phyloP scores from a whole-genome alignment of 1,139 yeast genomes.

The Diutina mesorugosa region DNA sequence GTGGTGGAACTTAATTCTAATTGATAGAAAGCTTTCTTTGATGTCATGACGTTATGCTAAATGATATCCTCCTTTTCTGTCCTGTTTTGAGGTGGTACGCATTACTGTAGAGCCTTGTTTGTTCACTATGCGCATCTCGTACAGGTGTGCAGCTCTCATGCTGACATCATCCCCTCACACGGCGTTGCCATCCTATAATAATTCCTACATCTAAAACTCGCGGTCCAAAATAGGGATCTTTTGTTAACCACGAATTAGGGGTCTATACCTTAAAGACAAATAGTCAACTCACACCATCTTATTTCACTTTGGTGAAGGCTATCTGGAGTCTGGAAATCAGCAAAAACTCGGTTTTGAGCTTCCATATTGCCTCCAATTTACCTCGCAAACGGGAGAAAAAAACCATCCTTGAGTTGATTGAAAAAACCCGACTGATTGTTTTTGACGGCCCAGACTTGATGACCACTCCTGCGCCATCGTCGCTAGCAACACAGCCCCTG shows the following conservation, averaged over 20 bases:
- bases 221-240: background rate
- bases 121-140: too few relatives aligned
- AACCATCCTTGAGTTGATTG: background rate
- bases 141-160: too few relatives aligned
- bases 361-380: background rate
- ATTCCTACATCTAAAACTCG: background rate
- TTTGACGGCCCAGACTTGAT: background rate
- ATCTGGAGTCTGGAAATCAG: background rate
- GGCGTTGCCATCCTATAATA: background rate
- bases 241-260: too few relatives aligned
- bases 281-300: too few relatives aligned
- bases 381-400: background rate
- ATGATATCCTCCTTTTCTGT: too few relatives aligned
- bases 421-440: background rate
- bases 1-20: too few relatives aligned
- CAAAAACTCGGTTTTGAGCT: background rate
- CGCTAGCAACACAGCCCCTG: background rate
- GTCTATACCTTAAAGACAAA: too few relatives aligned
- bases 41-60: too few relatives aligned
- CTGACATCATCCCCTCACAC: background rate
- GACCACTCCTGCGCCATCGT: slow-evolving; percentile 1
- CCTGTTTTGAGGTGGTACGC: too few relatives aligned
- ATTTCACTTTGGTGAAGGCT: too few relatives aligned
- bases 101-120: too few relatives aligned
- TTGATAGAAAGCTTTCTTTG: too few relatives aligned